Evolutionary conservation across 2,329 filamentous ascomycete species (phyloP), one percentile per base, ranked within the genome.

Genomic region (Nothophaeocryptopus gaeumannii): DNA sequence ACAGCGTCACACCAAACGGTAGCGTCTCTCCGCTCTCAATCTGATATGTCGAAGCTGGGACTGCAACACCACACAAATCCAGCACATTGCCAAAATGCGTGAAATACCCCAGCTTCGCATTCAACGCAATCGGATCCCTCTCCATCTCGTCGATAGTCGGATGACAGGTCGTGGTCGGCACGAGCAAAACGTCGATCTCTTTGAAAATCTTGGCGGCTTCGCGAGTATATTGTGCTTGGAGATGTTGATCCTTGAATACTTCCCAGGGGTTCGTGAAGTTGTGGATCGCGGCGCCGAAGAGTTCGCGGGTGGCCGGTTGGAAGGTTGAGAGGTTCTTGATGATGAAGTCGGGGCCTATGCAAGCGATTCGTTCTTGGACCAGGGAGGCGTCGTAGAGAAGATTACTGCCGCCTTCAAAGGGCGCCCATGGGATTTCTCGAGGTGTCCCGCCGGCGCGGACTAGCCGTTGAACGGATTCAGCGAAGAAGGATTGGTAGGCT

Each of bases 51-150:
- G 75, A 75, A 0, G 79, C 79, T 1, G 78, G 78, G n/a, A 82
- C 70, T 1, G 77, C 72, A 8, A 80, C 58, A 2, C 75, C 78
- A 34, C 75, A 76, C 58, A 82, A 72, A 62, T 84, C 80, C 13
- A 84, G 63, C 26, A 84, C 78, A 57, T 84, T 84, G 12, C 76
- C 81, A 59, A 78, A 82, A 59, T 83, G 81, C 0, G 80, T 82
- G 49, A 82, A 83, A 34, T 72, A 75, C 5, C 79, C 78, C 5
- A 82, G 61, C 3, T 72, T 64, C 3, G 77, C 77, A 56, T 84
- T 84, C 59, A 78, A 73, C 12, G 63, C 65, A 15, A 84, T 70
- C 0, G 80, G 80, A 36, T 81, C 75, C 2, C 65, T 65, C 1
- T 71, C 66, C 39, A 84, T 71, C 50, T 80, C 72, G 13, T 73